phyloP scores from a whole-genome alignment of 2,329 filamentous ascomycete genomes.

The Gnomoniopsis smithogilvyi region DNA sequence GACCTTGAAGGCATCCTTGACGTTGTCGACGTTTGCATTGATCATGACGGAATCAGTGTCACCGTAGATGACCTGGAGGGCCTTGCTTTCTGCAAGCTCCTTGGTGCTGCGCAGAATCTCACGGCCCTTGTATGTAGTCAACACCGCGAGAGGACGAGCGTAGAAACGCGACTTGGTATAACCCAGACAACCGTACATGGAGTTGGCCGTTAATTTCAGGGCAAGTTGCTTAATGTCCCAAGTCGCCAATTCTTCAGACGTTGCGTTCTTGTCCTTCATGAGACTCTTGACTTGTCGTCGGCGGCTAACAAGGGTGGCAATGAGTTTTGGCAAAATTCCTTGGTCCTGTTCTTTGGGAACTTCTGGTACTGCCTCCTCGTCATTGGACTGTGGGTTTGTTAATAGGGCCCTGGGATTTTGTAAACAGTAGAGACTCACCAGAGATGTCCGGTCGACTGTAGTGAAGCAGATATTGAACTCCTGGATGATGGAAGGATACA shows the following conservation, averaged over 20 bases:
- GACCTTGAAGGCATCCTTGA: conserved; percentile 85
- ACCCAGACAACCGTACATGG: conserved; percentile 98
- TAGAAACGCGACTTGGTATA: conserved; percentile 98
- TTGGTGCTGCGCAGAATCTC: conserved; percentile 97
- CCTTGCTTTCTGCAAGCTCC: conserved; percentile 86
- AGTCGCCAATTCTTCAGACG: conserved; percentile 79
- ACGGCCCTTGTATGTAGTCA: conserved; percentile 95
- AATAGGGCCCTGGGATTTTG: conserved; percentile 20
- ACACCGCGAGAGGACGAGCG: conserved; percentile 86
- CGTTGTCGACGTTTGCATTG: conserved; percentile 94
- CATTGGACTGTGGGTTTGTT: conserved; percentile 54
- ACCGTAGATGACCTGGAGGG: conserved; percentile 94
- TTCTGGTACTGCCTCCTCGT: conserved; percentile 86
- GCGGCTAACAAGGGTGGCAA: conserved; percentile 85
- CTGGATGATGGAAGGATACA: conserved; percentile 98
- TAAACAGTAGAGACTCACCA: conserved; percentile 49
- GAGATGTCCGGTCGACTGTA: conserved; percentile 75
- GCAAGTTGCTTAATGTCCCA: conserved; percentile 99
- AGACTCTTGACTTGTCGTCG: conserved; percentile 90
- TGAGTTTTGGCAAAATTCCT: conserved; percentile 85
- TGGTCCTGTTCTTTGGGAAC: conserved; percentile 75
- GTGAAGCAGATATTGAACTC: conserved; percentile 99
- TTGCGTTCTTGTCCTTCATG: conserved; percentile 92
- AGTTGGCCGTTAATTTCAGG: conserved; percentile 95
- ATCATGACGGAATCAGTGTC: conserved; percentile 99